Percentiles rank a stretch among this genome's conserved stretches.
Conservation (phyloP, 805 yeast genomes). For the Teunomyces funiuensis region DNA sequence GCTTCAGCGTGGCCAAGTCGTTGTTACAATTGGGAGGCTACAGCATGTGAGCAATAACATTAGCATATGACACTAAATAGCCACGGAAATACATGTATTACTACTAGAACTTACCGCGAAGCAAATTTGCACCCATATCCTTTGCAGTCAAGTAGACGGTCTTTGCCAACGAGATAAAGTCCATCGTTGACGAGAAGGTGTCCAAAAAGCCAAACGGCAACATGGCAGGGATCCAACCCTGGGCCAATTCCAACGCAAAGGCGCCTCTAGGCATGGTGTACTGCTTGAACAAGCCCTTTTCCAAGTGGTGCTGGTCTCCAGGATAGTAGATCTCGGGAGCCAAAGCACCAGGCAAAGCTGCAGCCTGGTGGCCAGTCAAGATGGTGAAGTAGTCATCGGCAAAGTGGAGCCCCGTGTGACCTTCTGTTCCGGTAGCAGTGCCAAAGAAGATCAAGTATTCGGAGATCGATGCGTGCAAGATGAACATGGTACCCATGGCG, state of each 20-base stretch:
- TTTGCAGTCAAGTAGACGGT: constrained; percentile 75
- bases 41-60: constrained; percentile 10
- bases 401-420: constrained; percentile 92
- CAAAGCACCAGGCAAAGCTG: constrained; percentile 65
- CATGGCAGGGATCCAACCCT: constrained; percentile 99
- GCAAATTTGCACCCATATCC: constrained; percentile 71
- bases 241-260: constrained; percentile 93
- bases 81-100: constrained; percentile 4
- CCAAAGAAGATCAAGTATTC: constrained; percentile 95
- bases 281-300: constrained; percentile 75
- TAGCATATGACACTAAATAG: constrained; percentile 5
- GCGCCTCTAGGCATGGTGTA: constrained; percentile 80
- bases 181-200: constrained; percentile 76
- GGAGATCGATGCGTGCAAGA: constrained; percentile 89
- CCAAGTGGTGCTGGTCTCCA: constrained; percentile 82
- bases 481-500: constrained; percentile 96
- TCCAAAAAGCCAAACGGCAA: constrained; percentile 92
- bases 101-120: constrained; percentile 65
- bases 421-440: constrained; percentile 91
- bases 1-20: constrained; percentile 46
- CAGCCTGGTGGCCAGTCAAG: constrained; percentile 72
- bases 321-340: constrained; percentile 74
- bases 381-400: constrained; percentile 98
- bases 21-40: constrained; percentile 43
- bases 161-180: constrained; percentile 61